Evolutionary conservation across 2,329 filamentous ascomycete genomes (phyloP).

Genomic region (Diaporthe eres): DNA sequence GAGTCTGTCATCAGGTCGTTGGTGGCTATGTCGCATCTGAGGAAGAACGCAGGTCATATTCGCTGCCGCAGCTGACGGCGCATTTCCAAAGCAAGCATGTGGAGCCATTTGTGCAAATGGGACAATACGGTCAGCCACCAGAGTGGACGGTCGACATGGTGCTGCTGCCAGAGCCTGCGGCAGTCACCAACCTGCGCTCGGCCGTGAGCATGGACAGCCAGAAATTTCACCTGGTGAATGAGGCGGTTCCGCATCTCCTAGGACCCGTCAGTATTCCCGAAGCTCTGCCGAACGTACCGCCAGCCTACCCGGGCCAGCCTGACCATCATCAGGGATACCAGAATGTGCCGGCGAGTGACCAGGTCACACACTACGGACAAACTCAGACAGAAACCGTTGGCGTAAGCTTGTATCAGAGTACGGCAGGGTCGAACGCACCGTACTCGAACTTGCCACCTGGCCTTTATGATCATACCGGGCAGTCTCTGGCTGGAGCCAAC

Average conservation of each 20-base stretch:
- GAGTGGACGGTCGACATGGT: conserved; percentile 66
- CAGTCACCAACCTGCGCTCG: conserved; percentile 49
- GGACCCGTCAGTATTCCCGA: conserved; percentile 38
- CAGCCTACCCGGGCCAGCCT: conserved; percentile 37
- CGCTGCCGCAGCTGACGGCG: conserved; percentile 72
- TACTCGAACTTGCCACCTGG: neutral
- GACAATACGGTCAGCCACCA: conserved; percentile 45
- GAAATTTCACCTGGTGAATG: conserved; percentile 53
- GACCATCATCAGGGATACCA: conserved; percentile 31
- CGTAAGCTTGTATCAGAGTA: conserved; percentile 8
- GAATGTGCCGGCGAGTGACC: conserved; percentile 17
- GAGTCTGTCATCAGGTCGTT: conserved; percentile 62
- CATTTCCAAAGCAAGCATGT: conserved; percentile 66
- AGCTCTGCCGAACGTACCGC: conserved; percentile 1
- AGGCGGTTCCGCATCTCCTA: conserved; percentile 56
- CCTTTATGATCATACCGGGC: conserved; percentile 21
- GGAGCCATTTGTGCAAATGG: conserved; percentile 47
- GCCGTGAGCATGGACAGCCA: conserved; percentile 50
- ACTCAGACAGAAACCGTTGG: neutral
- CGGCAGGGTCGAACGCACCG: conserved; percentile 3
- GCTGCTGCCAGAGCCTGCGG: conserved; percentile 53
- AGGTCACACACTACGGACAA: conserved; percentile 32
- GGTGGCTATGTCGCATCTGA: conserved; percentile 46
- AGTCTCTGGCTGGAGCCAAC: neutral
- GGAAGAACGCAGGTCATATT: conserved; percentile 60